A percentile compares a stretch with the other conserved stretches of the same genome.
Evolutionary conservation across 108 stramenopile species (phyloP).

Genomic region (Pseudonitzschia delicatissima): DNA sequence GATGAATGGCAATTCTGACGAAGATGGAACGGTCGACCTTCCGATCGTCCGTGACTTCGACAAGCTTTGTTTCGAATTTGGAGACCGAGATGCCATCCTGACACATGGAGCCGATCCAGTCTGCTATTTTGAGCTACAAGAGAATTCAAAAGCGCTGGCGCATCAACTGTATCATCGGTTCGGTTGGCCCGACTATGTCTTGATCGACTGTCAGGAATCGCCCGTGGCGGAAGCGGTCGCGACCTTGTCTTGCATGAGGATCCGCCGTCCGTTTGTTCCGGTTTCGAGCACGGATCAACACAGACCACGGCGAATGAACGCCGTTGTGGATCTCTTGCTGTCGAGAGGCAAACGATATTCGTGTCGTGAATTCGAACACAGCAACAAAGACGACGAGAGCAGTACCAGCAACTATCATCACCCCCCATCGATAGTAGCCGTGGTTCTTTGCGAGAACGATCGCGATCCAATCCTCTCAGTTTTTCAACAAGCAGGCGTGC

Average conservation of each 20-base stretch:
- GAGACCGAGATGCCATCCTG: slow-evolving; percentile 37
- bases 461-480: slow-evolving; percentile 34
- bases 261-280: slow-evolving; percentile 36
- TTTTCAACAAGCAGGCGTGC: slow-evolving; percentile 38
- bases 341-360: slow-evolving; percentile 2
- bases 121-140: slow-evolving; percentile 42
- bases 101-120: background rate
- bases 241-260: slow-evolving; percentile 40
- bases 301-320: slow-evolving; percentile 15
- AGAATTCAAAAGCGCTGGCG: slow-evolving; percentile 33
- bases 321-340: slow-evolving; percentile 26
- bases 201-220: slow-evolving; percentile 36
- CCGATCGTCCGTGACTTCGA: slow-evolving; percentile 13
- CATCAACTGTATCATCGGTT: slow-evolving; percentile 33
- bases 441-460: slow-evolving; percentile 38
- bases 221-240: slow-evolving; percentile 33
- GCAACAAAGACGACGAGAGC: background rate
- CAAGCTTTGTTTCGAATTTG: slow-evolving; percentile 32
- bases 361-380: background rate
- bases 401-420: background rate
- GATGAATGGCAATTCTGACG: background rate
- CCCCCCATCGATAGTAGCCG: slow-evolving; percentile 23
- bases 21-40: background rate
- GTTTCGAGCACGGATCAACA: slow-evolving; percentile 32
- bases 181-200: slow-evolving; percentile 31